These are phyloP conservation scores for Endocalyx cinctus DNA, from an alignment of 2,329 filamentous ascomycete genomes.

Conservation along the genomic window DNA sequence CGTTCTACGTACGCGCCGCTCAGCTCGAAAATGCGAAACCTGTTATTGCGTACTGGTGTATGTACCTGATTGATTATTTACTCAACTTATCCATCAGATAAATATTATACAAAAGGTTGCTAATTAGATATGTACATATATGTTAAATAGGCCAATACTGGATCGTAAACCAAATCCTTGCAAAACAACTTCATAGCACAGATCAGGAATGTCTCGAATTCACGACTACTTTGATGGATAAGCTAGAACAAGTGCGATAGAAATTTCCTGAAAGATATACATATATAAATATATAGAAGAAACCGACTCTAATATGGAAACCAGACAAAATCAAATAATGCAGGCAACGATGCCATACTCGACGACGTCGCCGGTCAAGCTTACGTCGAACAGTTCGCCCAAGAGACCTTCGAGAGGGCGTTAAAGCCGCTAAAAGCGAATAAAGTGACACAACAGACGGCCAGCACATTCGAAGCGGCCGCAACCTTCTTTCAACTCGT, in stretches of 20 bases:
- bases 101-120: too few species aligned
- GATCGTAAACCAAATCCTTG: constrained; percentile 87
- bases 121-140: too few species aligned
- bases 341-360: constrained; percentile 73
- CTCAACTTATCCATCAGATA: too few species aligned
- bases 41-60: constrained; percentile 93
- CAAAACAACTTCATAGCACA: constrained; percentile 69
- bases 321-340: constrained; percentile 67
- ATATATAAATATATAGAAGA: background rate
- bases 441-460: constrained; percentile 83
- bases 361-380: constrained; percentile 85
- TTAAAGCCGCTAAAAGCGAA: constrained; percentile 78
- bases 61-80: too few species aligned
- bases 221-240: constrained; percentile 83
- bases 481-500: constrained; percentile 87
- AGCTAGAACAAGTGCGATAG: constrained; percentile 78
- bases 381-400: constrained; percentile 89
- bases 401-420: constrained; percentile 80
- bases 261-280: too few species aligned
- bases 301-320: constrained; percentile 1
- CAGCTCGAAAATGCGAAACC: constrained; percentile 84
- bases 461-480: constrained; percentile 88
- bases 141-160: constrained; percentile 70
- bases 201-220: constrained; percentile 77
- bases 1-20: constrained; percentile 76